Percentiles rank a stretch among this genome's conserved stretches.
These are phyloP conservation scores for Fusarium sp. DNA, from an alignment of 2,329 filamentous ascomycete genomes.

Conservation along the genomic window DNA sequence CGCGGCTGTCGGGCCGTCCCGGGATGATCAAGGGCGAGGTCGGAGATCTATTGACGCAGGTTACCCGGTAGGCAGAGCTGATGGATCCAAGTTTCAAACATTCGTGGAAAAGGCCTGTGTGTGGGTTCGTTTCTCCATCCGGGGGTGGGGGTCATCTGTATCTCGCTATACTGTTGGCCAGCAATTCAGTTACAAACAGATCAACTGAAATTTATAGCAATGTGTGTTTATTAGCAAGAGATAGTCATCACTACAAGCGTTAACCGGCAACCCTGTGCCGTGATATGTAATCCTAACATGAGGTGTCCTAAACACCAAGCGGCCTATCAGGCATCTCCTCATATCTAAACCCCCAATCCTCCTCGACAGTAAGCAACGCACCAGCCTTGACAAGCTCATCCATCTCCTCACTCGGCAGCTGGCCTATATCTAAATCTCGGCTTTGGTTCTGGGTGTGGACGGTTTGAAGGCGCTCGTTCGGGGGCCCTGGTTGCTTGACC, in stretches of 20 bases:
- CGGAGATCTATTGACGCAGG: background rate
- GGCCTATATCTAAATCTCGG: slow-evolving; percentile 46
- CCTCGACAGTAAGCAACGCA: slow-evolving; percentile 46
- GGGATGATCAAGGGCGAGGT: background rate
- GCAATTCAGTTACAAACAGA: background rate
- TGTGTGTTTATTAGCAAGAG: background rate
- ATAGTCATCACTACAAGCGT: background rate
- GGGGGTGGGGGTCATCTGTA: background rate
- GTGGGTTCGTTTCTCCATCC: background rate
- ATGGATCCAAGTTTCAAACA: background rate
- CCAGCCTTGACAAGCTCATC: slow-evolving; percentile 39
- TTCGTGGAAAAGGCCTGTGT: background rate
- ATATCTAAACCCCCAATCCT: slow-evolving; percentile 51
- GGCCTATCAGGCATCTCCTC: slow-evolving; percentile 43
- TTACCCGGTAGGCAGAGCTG: background rate
- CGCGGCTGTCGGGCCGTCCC: background rate
- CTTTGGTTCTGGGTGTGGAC: slow-evolving; percentile 44
- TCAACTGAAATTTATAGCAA: background rate
- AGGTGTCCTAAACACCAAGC: background rate
- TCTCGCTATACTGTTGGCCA: background rate
- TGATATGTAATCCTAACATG: background rate
- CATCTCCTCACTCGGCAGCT: slow-evolving; percentile 34
- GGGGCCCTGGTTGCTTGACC: slow-evolving; percentile 34
- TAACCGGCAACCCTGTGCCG: background rate
- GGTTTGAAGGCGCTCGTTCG: slow-evolving; percentile 5